phyloP scores from a whole-genome alignment of 2,329 filamentous ascomycete species.

The Leptosphaerulina australis region DNA sequence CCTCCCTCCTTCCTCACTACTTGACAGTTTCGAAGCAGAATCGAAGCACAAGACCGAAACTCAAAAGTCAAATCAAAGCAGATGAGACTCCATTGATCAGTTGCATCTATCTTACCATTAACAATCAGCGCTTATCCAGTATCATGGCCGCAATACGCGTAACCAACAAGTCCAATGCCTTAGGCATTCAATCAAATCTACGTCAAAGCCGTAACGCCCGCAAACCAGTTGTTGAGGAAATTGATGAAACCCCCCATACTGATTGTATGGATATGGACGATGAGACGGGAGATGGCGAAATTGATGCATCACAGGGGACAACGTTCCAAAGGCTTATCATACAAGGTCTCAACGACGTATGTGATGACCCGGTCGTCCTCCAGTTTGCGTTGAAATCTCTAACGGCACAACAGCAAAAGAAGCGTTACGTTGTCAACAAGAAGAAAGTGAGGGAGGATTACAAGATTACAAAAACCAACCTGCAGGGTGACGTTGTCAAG shows the following conservation, averaged over 20 bases:
- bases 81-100: slow-evolving; percentile 4
- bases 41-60: neutral
- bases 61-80: neutral
- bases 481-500: slow-evolving; percentile 27
- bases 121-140: slow-evolving; percentile 21
- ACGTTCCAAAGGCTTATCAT: slow-evolving; percentile 27
- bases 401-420: slow-evolving; percentile 32
- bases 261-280: slow-evolving; percentile 13
- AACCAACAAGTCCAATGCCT: slow-evolving; percentile 17
- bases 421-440: slow-evolving; percentile 30
- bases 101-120: slow-evolving; percentile 14
- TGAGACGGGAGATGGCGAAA: slow-evolving; percentile 5
- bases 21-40: neutral
- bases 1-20: neutral
- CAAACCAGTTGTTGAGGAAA: slow-evolving; percentile 15
- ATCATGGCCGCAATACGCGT: slow-evolving; percentile 24
- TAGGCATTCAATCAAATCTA: slow-evolving; percentile 4
- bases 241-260: slow-evolving; percentile 3
- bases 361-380: slow-evolving; percentile 10
- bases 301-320: slow-evolving; percentile 15
- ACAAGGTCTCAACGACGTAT: slow-evolving; percentile 32
- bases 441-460: slow-evolving; percentile 31
- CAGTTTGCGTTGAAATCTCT: neutral
- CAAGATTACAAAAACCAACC: slow-evolving; percentile 7
- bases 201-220: slow-evolving; percentile 19